Conservation (phyloP, 169 alveolate genomes). For the Plasmodium yoelii region DNA sequence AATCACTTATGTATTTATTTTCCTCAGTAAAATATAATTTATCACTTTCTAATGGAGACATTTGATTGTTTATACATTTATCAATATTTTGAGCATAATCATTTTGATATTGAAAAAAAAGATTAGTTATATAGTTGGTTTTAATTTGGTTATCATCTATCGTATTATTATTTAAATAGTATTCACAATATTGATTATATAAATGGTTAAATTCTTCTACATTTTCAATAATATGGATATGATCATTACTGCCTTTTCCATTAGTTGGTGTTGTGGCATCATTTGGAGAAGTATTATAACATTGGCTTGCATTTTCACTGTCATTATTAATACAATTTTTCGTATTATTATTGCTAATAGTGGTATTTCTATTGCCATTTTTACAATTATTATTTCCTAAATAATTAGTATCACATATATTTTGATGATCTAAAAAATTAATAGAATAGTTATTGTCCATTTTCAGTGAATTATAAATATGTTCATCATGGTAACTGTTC, state of each 20-base stretch:
- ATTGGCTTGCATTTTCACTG: neutral
- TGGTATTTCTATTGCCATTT: neutral
- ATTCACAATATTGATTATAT: constrained; percentile 46
- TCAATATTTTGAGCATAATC: constrained; percentile 37
- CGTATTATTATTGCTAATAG: neutral
- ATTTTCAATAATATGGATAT: constrained; percentile 15
- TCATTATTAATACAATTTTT: neutral
- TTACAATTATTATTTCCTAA: neutral
- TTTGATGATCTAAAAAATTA: neutral
- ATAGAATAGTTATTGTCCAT: constrained; percentile 7
- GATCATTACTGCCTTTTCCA: neutral
- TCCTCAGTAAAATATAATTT: constrained; percentile 42
- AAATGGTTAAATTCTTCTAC: constrained; percentile 21
- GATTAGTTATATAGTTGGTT: constrained; percentile 25
- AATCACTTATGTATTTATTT: constrained; percentile 37
- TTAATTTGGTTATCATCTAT: constrained; percentile 34
- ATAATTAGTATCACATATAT: neutral
- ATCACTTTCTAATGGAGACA: constrained; percentile 15
- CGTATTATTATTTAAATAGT: constrained; percentile 15
- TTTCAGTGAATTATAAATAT: constrained; percentile 10
- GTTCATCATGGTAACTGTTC: constrained; percentile 18
- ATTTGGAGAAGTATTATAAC: neutral
- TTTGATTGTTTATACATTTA: constrained; percentile 31
- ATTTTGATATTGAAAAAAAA: constrained; percentile 38
- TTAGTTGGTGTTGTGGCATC: neutral